Conservation (phyloP, 805 yeast genomes). For the Clavispora carvajalis region DNA sequence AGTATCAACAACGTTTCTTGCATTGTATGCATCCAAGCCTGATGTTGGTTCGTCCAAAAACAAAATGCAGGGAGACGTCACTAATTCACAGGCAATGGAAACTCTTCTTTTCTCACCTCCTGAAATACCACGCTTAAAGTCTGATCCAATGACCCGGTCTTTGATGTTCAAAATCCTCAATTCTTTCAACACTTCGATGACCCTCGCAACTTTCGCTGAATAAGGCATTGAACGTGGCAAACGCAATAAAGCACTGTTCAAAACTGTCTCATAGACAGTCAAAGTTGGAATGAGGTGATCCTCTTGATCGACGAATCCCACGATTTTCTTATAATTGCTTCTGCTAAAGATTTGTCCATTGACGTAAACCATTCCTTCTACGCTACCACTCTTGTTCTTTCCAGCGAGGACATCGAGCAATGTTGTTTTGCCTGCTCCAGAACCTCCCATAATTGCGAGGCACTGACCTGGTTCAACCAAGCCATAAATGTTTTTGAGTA, state of each 20-base stretch:
- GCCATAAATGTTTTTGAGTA: slow-evolving; percentile 67
- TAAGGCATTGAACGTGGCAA: slow-evolving; percentile 78
- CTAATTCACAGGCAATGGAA: slow-evolving; percentile 89
- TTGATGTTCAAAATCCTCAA: slow-evolving; percentile 77
- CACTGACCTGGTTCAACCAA: slow-evolving; percentile 82
- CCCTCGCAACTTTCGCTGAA: slow-evolving; percentile 69
- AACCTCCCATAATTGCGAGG: slow-evolving; percentile 96
- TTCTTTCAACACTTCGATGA: slow-evolving; percentile 78
- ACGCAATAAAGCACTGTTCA: slow-evolving; percentile 84
- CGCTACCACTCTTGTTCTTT: slow-evolving; percentile 72
- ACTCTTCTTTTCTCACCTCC: slow-evolving; percentile 93
- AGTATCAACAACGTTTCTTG: slow-evolving; percentile 83
- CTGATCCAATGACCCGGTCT: slow-evolving; percentile 84
- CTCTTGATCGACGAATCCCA: slow-evolving; percentile 96
- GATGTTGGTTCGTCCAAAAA: slow-evolving; percentile 93
- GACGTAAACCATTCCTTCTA: slow-evolving; percentile 62
- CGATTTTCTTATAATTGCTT: slow-evolving; percentile 54
- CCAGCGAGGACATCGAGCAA: slow-evolving; percentile 86
- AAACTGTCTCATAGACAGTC: slow-evolving; percentile 92
- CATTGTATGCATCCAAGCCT: slow-evolving; percentile 91
- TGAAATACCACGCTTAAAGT: slow-evolving; percentile 84
- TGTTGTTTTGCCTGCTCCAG: slow-evolving; percentile 98
- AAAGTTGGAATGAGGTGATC: slow-evolving; percentile 85
- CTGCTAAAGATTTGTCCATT: slow-evolving; percentile 57
- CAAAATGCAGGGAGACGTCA: slow-evolving; percentile 78